Percentiles rank a stretch among this genome's conserved stretches.
These are phyloP conservation scores for Crepidotus variabilis DNA, from an alignment of 768 basidiomycete genomes.

Conservation along the genomic window DNA sequence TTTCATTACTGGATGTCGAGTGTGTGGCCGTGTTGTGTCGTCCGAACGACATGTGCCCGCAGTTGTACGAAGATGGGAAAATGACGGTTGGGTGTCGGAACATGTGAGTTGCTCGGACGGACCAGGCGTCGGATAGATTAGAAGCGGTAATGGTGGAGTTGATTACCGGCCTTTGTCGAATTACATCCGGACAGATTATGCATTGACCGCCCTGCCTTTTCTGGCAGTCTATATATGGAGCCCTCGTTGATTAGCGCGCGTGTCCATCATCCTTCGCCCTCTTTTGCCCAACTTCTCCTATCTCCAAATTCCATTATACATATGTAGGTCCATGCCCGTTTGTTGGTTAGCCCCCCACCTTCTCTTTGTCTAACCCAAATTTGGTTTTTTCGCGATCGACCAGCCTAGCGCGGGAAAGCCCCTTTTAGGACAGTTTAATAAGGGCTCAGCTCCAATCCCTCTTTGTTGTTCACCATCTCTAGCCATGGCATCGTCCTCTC, in stretches of 20 bases:
- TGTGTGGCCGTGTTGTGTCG: slow-evolving; percentile 64
- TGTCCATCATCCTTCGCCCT: neutral
- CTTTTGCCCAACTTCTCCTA: neutral
- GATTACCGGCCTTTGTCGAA: neutral
- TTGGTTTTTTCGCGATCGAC: neutral
- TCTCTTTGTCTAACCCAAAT: neutral
- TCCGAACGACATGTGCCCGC: slow-evolving; percentile 71
- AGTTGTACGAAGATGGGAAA: slow-evolving; percentile 56
- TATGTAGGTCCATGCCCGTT: no score
- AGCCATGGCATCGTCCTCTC: slow-evolving; percentile 12
- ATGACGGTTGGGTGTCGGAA: slow-evolving; percentile 24
- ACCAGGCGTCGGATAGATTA: slow-evolving; percentile 1
- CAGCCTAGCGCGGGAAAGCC: neutral
- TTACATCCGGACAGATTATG: neutral
- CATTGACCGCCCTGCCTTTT: neutral
- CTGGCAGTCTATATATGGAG: neutral
- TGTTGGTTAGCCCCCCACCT: neutral
- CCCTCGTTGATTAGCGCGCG: neutral
- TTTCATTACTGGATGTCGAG: slow-evolving; percentile 57
- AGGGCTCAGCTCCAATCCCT: slow-evolving; percentile 2
- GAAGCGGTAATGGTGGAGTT: neutral
- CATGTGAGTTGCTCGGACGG: slow-evolving; percentile 5
- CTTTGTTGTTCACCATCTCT: slow-evolving; percentile 6
- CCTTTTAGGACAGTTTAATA: slow-evolving; percentile 1
- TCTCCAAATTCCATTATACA: no score